Conservation (phyloP, 2,329 filamentous ascomycete species). For the Fusarium sp. region DNA sequence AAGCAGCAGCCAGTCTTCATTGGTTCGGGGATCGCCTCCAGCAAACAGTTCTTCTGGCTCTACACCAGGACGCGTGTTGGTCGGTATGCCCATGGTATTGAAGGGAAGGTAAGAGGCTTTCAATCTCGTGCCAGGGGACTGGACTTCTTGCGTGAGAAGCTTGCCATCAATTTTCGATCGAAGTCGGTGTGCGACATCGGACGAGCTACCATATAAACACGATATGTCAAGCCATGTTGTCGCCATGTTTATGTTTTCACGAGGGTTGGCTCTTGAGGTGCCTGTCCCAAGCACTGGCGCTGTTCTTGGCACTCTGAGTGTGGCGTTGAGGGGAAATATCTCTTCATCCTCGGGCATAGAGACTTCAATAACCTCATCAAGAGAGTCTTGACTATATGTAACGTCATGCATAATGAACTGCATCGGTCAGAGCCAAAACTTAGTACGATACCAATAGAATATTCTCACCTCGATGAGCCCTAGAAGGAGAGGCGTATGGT, state of each 20-base stretch:
- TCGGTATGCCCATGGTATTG: background rate
- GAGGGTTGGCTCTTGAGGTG: background rate
- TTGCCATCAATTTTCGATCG: background rate
- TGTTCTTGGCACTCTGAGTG: background rate
- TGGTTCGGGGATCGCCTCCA: background rate
- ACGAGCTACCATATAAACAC: background rate
- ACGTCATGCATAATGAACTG: background rate
- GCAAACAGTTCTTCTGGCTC: fast-evolving
- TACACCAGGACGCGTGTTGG: background rate
- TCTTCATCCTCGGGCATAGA: background rate
- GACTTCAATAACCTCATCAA: background rate
- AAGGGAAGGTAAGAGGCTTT: background rate
- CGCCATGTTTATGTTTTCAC: background rate
- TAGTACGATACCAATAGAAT: fast-evolving
- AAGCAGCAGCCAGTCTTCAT: background rate
- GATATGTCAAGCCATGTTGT: background rate
- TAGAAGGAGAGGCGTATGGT: background rate
- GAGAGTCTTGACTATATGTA: background rate
- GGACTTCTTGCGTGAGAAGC: background rate
- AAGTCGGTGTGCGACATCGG: background rate
- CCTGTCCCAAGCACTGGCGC: fast-evolving
- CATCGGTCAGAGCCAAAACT: fast-evolving
- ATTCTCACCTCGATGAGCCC: background rate
- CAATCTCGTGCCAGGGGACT: background rate
- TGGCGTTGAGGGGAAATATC: background rate